Conservation (phyloP, 2,329 filamentous ascomycete species). For the Fusarium papillatum region DNA sequence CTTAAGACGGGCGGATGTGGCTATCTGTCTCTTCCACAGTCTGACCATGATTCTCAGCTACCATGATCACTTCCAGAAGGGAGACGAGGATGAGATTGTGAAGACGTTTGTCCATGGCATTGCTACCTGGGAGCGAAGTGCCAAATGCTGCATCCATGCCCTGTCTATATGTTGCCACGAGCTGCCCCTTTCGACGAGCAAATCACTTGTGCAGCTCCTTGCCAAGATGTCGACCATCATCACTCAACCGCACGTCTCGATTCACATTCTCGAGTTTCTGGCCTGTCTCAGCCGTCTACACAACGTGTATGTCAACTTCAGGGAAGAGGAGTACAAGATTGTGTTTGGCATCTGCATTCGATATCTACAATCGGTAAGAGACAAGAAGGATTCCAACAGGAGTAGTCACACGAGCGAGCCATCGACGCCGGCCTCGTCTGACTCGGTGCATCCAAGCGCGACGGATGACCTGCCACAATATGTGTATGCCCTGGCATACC, state of each 20-base stretch:
- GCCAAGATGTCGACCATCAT: conserved; percentile 97
- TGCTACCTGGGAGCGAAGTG: conserved; percentile 85
- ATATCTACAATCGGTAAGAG: conserved; percentile 90
- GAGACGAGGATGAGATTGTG: conserved; percentile 91
- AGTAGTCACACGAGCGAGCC: conserved; percentile 61
- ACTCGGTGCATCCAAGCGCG: conserved; percentile 42
- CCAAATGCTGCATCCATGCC: conserved; percentile 94
- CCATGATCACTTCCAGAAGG: conserved; percentile 85
- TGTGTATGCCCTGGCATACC: conserved; percentile 92
- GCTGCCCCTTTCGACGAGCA: conserved; percentile 88
- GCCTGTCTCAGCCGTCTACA: conserved; percentile 88
- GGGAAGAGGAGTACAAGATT: conserved; percentile 91
- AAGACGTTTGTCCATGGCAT: conserved; percentile 90
- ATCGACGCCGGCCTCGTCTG: conserved; percentile 43
- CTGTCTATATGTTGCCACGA: conserved; percentile 96
- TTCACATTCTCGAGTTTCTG: conserved; percentile 97
- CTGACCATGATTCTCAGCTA: conserved; percentile 93
- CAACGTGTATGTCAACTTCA: conserved; percentile 88
- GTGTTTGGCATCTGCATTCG: conserved; percentile 97
- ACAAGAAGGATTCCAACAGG: conserved; percentile 67
- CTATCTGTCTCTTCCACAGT: conserved; percentile 88
- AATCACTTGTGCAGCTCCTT: conserved; percentile 86
- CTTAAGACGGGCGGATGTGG: conserved; percentile 88
- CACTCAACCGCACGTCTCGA: conserved; percentile 90
- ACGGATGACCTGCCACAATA: conserved; percentile 90